Base-by-base conservation (phyloP, 768 basidiomycete genomes). In the Solioccasus polychromus region DNA sequence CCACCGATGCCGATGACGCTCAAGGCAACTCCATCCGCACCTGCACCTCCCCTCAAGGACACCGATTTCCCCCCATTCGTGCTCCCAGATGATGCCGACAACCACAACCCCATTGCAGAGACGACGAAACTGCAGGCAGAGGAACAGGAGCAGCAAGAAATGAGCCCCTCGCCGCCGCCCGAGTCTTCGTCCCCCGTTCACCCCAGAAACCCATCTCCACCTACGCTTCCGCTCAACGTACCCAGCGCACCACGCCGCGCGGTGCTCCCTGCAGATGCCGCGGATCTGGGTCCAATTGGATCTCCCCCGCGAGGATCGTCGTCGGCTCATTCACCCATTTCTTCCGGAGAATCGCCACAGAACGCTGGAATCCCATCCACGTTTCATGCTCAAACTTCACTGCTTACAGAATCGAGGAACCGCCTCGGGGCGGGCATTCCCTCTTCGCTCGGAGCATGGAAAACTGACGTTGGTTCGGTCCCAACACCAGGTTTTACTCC, bases 281-380 rank as follows among this genome's bases (percentile, higher is more conserved):
- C 71, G 37, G 87, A 88, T 60, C 83, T 88, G 55, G 89, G 89
- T 8, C 88, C 90, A 14, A 89, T 92, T 49, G 90, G 90, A 2
- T 88, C 88, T 3, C 86, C 88, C 8, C 85, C 90, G 12, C 68
- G 71, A 35, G 68, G 72, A 2, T 76, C 68, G 14, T 55, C 72
- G 4, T 44, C 45, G 50, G 75, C 76, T 6, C 80, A 81, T 0
- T 85, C 83, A 5, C 85, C 86, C 8, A 61, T 68, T 42, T 65
- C 72, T 2, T 50, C 62, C 58, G 62, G 45, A 45, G 50, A 42
- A 38, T 68, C 48, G 58, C 68, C 50, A 60, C 78, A 60, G 57
- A 81, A 23, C 73, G 78, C 12, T 70, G 60, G 60, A 8, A 44
- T 62, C 9, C 64, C 80, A 0, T 88, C 86, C 3, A 88, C 90